Conservation (phyloP, 495 filamentous ascomycete species). For the Hypoxylon rickii region DNA sequence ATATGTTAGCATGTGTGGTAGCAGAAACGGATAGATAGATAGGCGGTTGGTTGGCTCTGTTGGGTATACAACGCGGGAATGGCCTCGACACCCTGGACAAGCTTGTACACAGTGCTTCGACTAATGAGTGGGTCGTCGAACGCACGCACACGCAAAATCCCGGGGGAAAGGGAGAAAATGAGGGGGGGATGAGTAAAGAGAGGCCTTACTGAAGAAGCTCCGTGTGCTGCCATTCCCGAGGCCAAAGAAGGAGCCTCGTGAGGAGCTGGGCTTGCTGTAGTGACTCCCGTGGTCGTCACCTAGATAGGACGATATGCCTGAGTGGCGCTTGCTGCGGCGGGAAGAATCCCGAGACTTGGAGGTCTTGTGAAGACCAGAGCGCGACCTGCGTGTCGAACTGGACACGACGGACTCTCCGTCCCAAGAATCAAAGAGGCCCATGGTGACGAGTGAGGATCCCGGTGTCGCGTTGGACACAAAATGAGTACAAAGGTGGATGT, state of each 20-base stretch:
- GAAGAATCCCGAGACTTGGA: conserved; percentile 40
- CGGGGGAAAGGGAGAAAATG: conserved; percentile 49
- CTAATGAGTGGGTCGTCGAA: conserved; percentile 53
- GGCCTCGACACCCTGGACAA: no score
- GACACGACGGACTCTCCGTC: conserved; percentile 49
- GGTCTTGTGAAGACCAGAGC: conserved; percentile 37
- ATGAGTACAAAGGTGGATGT: conserved; percentile 1
- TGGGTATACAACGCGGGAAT: no score
- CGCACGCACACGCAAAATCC: conserved; percentile 58
- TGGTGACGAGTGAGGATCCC: conserved; percentile 13
- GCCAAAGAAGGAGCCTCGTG: conserved; percentile 58
- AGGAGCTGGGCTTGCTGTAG: conserved; percentile 45
- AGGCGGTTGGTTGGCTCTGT: no score
- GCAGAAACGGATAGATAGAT: no score
- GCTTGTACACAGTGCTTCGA: neutral
- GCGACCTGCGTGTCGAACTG: conserved; percentile 42
- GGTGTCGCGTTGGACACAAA: conserved; percentile 5
- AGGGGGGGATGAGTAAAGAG: neutral
- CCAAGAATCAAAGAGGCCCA: conserved; percentile 51
- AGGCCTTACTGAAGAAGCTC: conserved; percentile 57
- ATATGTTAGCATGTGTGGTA: conserved; percentile 4
- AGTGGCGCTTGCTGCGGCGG: conserved; percentile 34
- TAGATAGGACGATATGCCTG: conserved; percentile 33
- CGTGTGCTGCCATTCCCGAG: conserved; percentile 49
- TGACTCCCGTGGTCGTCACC: conserved; percentile 38